These are phyloP conservation scores for Coniferiporia weirii DNA, from an alignment of 1,284 basidiomycete species.

Conservation along the genomic window DNA sequence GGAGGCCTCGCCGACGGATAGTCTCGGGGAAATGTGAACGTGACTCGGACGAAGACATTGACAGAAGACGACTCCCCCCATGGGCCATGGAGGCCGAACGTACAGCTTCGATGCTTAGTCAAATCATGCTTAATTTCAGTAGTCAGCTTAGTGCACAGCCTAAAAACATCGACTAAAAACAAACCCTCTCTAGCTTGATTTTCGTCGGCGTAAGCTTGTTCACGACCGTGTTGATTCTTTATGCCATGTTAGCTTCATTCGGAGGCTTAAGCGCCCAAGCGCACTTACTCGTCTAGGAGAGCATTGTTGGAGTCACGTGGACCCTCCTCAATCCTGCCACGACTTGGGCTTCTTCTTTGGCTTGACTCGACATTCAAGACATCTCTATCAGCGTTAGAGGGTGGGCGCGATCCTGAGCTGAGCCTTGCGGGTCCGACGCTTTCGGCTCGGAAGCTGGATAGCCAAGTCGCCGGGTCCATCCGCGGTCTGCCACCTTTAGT, in stretches of 20 bases:
- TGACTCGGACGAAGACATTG: constrained; percentile 74
- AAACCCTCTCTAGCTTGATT: constrained; percentile 81
- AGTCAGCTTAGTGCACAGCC: constrained; percentile 1
- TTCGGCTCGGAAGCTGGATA: constrained; percentile 54
- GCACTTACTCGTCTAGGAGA: constrained; percentile 73
- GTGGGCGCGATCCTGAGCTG: constrained; percentile 32
- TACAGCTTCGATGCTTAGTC: constrained; percentile 75
- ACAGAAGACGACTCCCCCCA: constrained; percentile 78
- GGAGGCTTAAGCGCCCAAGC: not conserved
- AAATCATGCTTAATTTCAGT: constrained; percentile 62
- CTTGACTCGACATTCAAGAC: constrained; percentile 17
- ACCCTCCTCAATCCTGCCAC: constrained; percentile 35
- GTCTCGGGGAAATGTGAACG: constrained; percentile 81
- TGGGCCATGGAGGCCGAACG: constrained; percentile 83
- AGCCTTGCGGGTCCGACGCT: constrained; percentile 40
- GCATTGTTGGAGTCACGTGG: constrained; percentile 38
- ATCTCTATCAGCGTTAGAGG: constrained; percentile 24
- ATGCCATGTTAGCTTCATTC: constrained; percentile 4
- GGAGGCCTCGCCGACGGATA: constrained; percentile 67
- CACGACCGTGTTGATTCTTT: constrained; percentile 72
- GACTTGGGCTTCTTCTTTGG: constrained; percentile 38
- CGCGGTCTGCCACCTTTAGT: constrained; percentile 41
- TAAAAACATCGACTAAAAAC: constrained; percentile 8
- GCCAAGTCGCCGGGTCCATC: constrained; percentile 65
- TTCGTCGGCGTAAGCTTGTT: constrained; percentile 66